phyloP scores from a whole-genome alignment of 108 stramenopile genomes.

The Aurantiochytrium sp. region DNA sequence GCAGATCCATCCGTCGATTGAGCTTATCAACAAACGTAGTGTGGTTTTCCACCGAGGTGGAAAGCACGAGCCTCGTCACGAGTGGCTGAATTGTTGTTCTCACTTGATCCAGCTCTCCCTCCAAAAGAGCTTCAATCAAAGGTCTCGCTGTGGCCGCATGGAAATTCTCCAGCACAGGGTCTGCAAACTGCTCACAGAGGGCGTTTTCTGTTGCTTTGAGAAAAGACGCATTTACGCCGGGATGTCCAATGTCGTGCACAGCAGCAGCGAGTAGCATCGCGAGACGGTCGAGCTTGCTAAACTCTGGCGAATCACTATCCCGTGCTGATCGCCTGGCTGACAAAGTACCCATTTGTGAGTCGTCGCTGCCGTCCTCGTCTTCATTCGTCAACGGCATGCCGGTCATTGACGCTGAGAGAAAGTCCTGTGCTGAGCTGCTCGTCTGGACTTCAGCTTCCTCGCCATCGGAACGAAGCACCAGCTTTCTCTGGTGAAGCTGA shows the following conservation, averaged over 20 bases:
- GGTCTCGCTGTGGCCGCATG: slow-evolving; percentile 43
- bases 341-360: too few relatives aligned
- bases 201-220: slow-evolving; percentile 37
- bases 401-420: not conserved
- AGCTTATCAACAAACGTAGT: slow-evolving; percentile 16
- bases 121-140: slow-evolving; percentile 31
- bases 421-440: not conserved
- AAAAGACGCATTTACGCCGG: slow-evolving; percentile 53
- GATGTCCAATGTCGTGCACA: slow-evolving; percentile 58
- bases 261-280: slow-evolving; percentile 44
- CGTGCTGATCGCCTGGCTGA: too few relatives aligned
- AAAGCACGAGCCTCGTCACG: slow-evolving; percentile 38
- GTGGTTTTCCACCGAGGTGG: slow-evolving; percentile 38
- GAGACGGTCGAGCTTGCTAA: slow-evolving; percentile 22
- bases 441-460: not conserved
- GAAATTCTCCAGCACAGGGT: slow-evolving; percentile 51
- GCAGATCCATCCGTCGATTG: not conserved
- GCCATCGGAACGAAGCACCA: not conserved
- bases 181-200: slow-evolving; percentile 47
- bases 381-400: not conserved
- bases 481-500: not conserved
- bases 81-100: slow-evolving; percentile 13
- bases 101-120: not conserved
- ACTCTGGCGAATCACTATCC: not conserved
- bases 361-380: too few relatives aligned